Conservation (phyloP, 2,329 filamentous ascomycete genomes). For the Berkeleyomyces rouxiae region DNA sequence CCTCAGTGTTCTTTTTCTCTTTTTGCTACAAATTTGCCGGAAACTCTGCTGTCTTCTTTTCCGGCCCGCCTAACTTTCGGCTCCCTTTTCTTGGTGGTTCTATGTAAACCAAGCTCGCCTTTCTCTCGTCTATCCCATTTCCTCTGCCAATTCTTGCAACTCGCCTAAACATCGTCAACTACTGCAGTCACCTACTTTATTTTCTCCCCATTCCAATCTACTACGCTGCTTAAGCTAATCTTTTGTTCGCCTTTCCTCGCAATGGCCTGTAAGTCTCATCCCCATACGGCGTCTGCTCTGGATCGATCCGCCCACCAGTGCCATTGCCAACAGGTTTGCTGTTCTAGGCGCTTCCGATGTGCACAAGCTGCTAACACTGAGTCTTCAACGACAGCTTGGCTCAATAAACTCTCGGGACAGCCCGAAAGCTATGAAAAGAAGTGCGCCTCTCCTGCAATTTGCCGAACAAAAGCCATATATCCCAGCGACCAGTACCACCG, state of each 20-base stretch:
- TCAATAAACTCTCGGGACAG: constrained; percentile 91
- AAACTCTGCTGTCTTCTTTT: constrained; percentile 2
- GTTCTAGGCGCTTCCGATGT: too few species aligned
- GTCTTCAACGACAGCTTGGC: constrained; percentile 22
- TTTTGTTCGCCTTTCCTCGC: constrained; percentile 13
- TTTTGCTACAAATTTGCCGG: constrained; percentile 2
- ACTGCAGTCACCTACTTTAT: background rate
- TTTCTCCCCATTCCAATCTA: background rate
- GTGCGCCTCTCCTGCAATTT: constrained; percentile 30
- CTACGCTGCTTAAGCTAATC: background rate
- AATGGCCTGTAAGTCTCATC: constrained; percentile 26
- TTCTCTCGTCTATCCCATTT: constrained; percentile 1
- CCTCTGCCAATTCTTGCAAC: background rate
- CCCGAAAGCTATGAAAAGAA: constrained; percentile 98
- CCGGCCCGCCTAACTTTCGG: background rate
- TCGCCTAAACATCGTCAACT: background rate
- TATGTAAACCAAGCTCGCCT: background rate
- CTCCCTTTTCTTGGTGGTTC: background rate
- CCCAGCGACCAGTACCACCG: background rate
- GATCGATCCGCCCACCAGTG: background rate
- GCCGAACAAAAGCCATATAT: background rate
- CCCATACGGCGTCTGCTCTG: background rate
- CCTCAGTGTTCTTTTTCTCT: constrained; percentile 9
- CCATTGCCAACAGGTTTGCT: background rate
- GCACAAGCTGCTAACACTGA: constrained; percentile 13